These are phyloP conservation scores for Colletotrichum salicis DNA, from an alignment of 2,329 filamentous ascomycete genomes.

Conservation along the genomic window DNA sequence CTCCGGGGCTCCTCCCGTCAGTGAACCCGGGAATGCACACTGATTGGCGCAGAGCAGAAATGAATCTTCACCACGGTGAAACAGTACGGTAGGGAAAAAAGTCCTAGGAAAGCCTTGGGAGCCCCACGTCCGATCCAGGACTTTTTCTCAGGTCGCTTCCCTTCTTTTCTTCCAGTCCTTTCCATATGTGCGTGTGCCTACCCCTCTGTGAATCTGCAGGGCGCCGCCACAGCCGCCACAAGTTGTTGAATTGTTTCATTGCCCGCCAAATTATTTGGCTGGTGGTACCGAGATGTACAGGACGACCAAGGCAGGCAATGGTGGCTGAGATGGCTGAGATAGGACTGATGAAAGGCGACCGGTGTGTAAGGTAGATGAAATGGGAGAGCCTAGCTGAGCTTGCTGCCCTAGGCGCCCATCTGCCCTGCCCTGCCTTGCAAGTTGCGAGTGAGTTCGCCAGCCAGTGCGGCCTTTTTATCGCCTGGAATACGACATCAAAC, in stretches of 20 bases:
- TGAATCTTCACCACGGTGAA: constrained; percentile 33
- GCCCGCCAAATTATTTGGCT: neutral
- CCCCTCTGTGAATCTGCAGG: constrained; percentile 9
- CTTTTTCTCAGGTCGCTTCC: constrained; percentile 4
- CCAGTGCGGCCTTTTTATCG: neutral
- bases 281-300: neutral
- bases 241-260: constrained; percentile 5
- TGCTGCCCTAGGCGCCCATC: neutral
- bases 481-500: constrained; percentile 7
- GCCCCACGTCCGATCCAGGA: constrained; percentile 29
- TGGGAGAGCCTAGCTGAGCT: neutral
- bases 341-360: neutral
- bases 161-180: too few relatives aligned
- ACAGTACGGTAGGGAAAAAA: constrained; percentile 13
- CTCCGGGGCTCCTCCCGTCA: neutral
- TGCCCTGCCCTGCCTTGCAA: neutral
- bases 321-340: too few relatives aligned
- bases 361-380: too few relatives aligned
- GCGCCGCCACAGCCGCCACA: constrained; percentile 19
- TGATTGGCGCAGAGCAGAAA: constrained; percentile 27
- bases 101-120: constrained; percentile 34
- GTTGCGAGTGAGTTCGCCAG: neutral
- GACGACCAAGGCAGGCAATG: neutral
- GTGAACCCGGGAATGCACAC: neutral
- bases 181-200: neutral